phyloP scores from a whole-genome alignment of 148 eudicot genomes.

The Hydrangea macrophylla region DNA sequence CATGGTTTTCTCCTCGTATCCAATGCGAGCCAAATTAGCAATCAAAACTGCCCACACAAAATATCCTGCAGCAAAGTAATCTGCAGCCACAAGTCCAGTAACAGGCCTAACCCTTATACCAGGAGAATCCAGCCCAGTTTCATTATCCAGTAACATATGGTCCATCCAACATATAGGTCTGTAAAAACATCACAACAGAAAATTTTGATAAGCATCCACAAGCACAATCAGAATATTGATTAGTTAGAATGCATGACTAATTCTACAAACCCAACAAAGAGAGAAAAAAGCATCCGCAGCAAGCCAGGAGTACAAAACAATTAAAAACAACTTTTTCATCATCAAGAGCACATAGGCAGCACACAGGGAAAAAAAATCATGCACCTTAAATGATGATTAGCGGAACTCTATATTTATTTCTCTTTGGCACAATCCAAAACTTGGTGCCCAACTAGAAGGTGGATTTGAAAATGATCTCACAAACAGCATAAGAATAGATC shows the following conservation, averaged over 20 bases:
- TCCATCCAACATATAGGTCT: constrained; percentile 96
- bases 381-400: not conserved
- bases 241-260: not conserved
- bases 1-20: constrained; percentile 92
- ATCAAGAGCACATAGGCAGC: not conserved
- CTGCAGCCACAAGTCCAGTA: constrained; percentile 91
- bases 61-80: constrained; percentile 89
- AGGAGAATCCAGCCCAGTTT: constrained; percentile 81
- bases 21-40: constrained; percentile 85
- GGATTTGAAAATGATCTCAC: not conserved
- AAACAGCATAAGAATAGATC: not conserved
- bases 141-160: constrained; percentile 92
- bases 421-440: not conserved
- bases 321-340: not conserved
- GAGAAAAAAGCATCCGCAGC: not conserved
- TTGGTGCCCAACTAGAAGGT: not conserved
- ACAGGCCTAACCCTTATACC: constrained; percentile 80
- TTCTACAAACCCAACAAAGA: not conserved
- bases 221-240: not conserved
- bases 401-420: not conserved
- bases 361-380: not conserved
- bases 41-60: constrained; percentile 95
- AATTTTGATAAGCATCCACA: not conserved
- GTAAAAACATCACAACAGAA: constrained; percentile 11
- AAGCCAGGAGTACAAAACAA: not conserved